Conservation (phyloP, 345 rosid genomes). For the Arabis hirsuta region DNA sequence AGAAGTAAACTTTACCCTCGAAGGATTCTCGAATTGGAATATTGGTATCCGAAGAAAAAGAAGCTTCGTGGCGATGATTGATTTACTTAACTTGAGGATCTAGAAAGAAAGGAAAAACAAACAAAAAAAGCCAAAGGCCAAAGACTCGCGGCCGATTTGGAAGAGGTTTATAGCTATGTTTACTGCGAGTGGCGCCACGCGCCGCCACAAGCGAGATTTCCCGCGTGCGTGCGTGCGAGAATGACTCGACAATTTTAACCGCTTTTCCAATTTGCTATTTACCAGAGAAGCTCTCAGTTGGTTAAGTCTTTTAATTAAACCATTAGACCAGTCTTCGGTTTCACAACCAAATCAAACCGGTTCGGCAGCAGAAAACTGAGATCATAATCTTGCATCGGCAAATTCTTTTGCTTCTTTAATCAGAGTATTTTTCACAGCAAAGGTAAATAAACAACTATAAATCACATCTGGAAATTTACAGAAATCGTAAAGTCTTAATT, state of each 20-base stretch:
- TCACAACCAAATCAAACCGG: slow-evolving; percentile 19
- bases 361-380: not conserved
- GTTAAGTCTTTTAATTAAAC: not conserved
- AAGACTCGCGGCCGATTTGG: slow-evolving; percentile 6
- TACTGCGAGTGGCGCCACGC: slow-evolving; percentile 29
- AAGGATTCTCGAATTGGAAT: slow-evolving; percentile 27
- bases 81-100: slow-evolving; percentile 10
- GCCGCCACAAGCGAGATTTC: slow-evolving; percentile 30
- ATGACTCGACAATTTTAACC: slow-evolving; percentile 16
- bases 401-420: slow-evolving; percentile 12
- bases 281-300: slow-evolving; percentile 20
- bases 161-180: slow-evolving; percentile 4
- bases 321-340: not conserved
- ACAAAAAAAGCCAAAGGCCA: slow-evolving; percentile 1
- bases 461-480: slow-evolving; percentile 21
- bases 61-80: slow-evolving; percentile 14
- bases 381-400: slow-evolving; percentile 2
- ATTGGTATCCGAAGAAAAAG: not conserved
- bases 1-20: slow-evolving; percentile 20
- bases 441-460: not conserved
- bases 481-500: not conserved
- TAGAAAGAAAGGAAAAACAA: not conserved
- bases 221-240: slow-evolving; percentile 37
- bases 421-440: not conserved
- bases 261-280: slow-evolving; percentile 4